Percentiles rank a stretch among this genome's conserved stretches.
Evolutionary conservation across 140 eudicot genomes (phyloP).

Genomic region (Ambrosia hybrid): DNA sequence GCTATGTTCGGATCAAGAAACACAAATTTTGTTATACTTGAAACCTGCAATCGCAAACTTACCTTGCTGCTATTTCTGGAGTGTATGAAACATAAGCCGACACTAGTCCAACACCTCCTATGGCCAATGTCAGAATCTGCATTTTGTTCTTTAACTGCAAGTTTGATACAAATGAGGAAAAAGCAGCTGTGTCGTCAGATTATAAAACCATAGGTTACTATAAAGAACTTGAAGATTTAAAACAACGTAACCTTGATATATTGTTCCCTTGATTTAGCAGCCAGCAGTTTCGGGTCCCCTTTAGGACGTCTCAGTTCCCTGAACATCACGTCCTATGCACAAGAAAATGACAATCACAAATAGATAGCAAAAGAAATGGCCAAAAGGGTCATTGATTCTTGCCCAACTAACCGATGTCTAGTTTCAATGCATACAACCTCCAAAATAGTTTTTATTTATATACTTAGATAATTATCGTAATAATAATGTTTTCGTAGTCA

Average conservation of each 20-base stretch:
- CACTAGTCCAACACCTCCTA: constrained; percentile 81
- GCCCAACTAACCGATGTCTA: no score
- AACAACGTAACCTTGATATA: constrained; percentile 55
- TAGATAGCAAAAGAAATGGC: no score
- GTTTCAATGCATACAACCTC: no score
- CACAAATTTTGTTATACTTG: not conserved
- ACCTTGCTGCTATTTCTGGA: constrained; percentile 94
- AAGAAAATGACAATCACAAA: no score
- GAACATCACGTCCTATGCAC: constrained; percentile 68
- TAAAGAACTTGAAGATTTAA: not conserved
- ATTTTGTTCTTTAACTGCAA: constrained; percentile 80
- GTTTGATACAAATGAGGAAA: constrained; percentile 3
- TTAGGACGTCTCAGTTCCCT: constrained; percentile 62
- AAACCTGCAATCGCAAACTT: not conserved
- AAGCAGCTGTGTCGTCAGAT: not conserved
- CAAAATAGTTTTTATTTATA: no score
- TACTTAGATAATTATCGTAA: not conserved
- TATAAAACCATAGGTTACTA: constrained; percentile 2
- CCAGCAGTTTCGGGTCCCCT: constrained; percentile 81
- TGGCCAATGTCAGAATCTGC: constrained; percentile 77
- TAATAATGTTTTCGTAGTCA: not conserved
- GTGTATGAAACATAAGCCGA: constrained; percentile 79
- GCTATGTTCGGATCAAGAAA: not conserved
- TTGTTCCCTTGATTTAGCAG: constrained; percentile 85
- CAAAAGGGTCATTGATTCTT: no score